Evolutionary conservation across 2,329 filamentous ascomycete genomes (phyloP).

Genomic region (Dactylellina drechsleri): DNA sequence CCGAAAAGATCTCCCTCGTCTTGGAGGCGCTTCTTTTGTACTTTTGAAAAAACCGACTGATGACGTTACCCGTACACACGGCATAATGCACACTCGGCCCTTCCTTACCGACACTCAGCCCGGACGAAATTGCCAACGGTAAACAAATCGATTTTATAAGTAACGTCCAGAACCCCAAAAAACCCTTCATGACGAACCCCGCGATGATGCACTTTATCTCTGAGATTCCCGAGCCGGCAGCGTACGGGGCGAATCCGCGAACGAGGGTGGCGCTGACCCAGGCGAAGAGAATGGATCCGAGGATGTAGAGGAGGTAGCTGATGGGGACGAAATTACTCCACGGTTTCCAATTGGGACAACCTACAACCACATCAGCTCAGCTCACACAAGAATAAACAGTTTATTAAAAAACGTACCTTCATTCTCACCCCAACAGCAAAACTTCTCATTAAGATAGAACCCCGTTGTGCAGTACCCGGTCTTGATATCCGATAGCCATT

Average conservation of each 20-base stretch:
- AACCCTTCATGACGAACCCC: constrained; percentile 99
- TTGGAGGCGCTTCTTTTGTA: constrained; percentile 92
- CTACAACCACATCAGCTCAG: constrained; percentile 61
- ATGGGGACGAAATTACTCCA: constrained; percentile 82
- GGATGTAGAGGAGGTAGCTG: constrained; percentile 89
- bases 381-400: constrained; percentile 36
- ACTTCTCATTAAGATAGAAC: constrained; percentile 96
- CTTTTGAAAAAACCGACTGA: constrained; percentile 90
- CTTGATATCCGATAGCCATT: constrained; percentile 97
- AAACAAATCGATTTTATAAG: constrained; percentile 93
- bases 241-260: constrained; percentile 91
- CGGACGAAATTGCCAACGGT: constrained; percentile 91
- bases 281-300: constrained; percentile 83
- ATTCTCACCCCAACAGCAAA: constrained; percentile 97
- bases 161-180: constrained; percentile 89
- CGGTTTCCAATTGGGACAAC: constrained; percentile 85
- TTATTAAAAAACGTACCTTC: constrained; percentile 67
- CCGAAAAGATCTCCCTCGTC: constrained; percentile 92
- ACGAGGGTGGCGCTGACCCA: constrained; percentile 84
- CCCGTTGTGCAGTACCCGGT: constrained; percentile 93
- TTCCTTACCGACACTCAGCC: constrained; percentile 94
- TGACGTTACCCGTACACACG: constrained; percentile 95
- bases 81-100: constrained; percentile 99
- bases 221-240: constrained; percentile 93
- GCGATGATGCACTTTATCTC: constrained; percentile 99